Conservation (phyloP, 1,284 basidiomycete genomes). For the Stereum hirsutum region DNA sequence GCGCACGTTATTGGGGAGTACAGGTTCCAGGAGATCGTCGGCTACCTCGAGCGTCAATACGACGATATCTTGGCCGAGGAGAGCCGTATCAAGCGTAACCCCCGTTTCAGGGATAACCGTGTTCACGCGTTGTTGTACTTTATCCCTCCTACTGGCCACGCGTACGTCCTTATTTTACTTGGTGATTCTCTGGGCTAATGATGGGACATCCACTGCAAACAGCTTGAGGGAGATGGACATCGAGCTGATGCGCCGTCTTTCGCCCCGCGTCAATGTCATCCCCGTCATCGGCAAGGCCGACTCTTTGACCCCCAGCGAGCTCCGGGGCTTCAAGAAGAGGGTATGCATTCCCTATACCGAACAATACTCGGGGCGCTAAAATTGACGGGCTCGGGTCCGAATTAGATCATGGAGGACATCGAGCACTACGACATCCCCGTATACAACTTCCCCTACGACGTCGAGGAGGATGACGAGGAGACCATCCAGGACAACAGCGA, state of each 20-base stretch:
- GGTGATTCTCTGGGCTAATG: not conserved
- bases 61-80: conserved; percentile 99
- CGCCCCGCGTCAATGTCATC: conserved; percentile 97
- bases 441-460: conserved; percentile 99
- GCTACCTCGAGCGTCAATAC: conserved; percentile 97
- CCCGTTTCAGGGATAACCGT: conserved; percentile 96
- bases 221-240: conserved; percentile 99
- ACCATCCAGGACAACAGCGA: conserved; percentile 98
- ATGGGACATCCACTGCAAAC: too few relatives aligned
- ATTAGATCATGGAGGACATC: conserved; percentile 98
- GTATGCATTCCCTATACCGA: conserved; percentile 31
- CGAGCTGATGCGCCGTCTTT: conserved; percentile 94
- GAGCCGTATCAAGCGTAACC: conserved; percentile 99
- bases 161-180: conserved; percentile 27
- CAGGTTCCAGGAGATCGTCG: conserved; percentile 95
- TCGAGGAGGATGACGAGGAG: conserved; percentile 98
- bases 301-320: conserved; percentile 85
- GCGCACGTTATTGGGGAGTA: conserved; percentile 4
- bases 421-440: conserved; percentile 98
- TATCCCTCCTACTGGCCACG: conserved; percentile 88
- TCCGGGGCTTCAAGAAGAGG: conserved; percentile 94
- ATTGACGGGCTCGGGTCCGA: not conserved
- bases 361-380: conserved; percentile 6
- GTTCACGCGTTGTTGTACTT: conserved; percentile 97
- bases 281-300: conserved; percentile 98